phyloP scores from a whole-genome alignment of 371 early-diverging fungal species.

The Zychaea mexicana region DNA sequence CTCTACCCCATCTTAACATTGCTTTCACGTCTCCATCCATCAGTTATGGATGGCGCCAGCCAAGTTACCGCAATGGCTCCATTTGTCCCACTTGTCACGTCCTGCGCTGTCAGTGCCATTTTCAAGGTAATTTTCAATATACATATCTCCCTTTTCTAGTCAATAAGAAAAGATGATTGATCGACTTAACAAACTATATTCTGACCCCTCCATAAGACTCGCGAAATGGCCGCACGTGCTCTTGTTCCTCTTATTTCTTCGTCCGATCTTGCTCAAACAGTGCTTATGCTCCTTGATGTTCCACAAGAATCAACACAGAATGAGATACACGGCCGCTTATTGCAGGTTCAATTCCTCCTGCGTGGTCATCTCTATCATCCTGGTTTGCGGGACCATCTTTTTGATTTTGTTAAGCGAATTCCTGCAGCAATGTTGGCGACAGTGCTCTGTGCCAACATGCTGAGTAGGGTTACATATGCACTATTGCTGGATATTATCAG shows the following conservation, averaged over 20 bases:
- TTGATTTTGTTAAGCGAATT: conserved; percentile 39
- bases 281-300: conserved; percentile 28
- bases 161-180: too few species aligned
- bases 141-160: too few species aligned
- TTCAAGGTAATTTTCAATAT: conserved; percentile 68
- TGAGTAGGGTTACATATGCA: conserved; percentile 43
- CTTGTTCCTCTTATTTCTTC: conserved; percentile 71
- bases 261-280: conserved; percentile 45
- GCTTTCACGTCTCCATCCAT: conserved; percentile 79
- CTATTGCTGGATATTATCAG: conserved; percentile 49
- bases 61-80: conserved; percentile 53
- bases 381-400: conserved; percentile 25
- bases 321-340: conserved; percentile 70
- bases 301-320: conserved; percentile 48
- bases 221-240: conserved; percentile 88
- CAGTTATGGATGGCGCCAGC: conserved; percentile 54
- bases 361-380: conserved; percentile 59
- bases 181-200: too few species aligned
- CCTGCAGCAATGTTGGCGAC: conserved; percentile 24
- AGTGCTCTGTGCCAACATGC: conserved; percentile 21
- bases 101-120: conserved; percentile 75
- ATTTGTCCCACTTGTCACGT: conserved; percentile 74
- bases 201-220: conserved; percentile 41
- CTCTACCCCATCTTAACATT: conserved; percentile 79
- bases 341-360: conserved; percentile 66